Percentiles rank a stretch among this genome's conserved stretches.
phyloP scores from a whole-genome alignment of 352 stramenopile genomes.

The Pythium rhizo-oryzae region DNA sequence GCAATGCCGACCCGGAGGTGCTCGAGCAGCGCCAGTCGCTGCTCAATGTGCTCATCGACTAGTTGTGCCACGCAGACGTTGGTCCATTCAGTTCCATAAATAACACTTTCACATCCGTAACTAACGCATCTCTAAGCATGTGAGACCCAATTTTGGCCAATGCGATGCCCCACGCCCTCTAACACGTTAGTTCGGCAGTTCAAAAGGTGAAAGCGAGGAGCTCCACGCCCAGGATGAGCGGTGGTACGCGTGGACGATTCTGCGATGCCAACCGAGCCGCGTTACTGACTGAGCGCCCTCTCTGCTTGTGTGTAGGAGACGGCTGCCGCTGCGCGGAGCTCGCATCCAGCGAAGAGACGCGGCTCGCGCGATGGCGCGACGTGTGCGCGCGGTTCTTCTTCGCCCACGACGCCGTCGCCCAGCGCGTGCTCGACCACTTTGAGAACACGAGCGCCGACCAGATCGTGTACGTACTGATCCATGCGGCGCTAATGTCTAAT shows the following conservation, averaged over 20 bases:
- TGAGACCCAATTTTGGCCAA: neutral
- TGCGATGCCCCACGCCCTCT: neutral
- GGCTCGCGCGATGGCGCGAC: slow-evolving; percentile 53
- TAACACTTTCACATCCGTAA: neutral
- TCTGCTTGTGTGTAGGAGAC: neutral
- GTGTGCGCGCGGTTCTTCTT: slow-evolving; percentile 72
- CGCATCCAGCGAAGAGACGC: slow-evolving; percentile 26
- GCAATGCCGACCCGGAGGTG: slow-evolving; percentile 68
- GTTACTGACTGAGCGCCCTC: neutral
- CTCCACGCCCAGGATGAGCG: neutral
- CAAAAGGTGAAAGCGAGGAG: too few relatives aligned
- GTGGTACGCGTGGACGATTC: too few relatives aligned
- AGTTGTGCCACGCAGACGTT: slow-evolving; percentile 9
- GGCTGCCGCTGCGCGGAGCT: slow-evolving; percentile 44
- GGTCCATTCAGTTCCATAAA: neutral
- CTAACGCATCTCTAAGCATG: too few relatives aligned
- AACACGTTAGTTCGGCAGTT: too few relatives aligned
- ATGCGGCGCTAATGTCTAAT: too few relatives aligned
- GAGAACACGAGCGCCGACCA: slow-evolving; percentile 66
- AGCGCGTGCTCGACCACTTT: slow-evolving; percentile 73
- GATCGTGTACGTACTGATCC: slow-evolving; percentile 42
- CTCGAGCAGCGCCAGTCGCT: slow-evolving; percentile 76
- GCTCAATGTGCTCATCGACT: slow-evolving; percentile 68
- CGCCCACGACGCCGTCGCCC: slow-evolving; percentile 49
- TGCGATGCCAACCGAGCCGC: neutral